Conservation (phyloP, 2,329 filamentous ascomycete species). For the Cercospora zeae-maydis region DNA sequence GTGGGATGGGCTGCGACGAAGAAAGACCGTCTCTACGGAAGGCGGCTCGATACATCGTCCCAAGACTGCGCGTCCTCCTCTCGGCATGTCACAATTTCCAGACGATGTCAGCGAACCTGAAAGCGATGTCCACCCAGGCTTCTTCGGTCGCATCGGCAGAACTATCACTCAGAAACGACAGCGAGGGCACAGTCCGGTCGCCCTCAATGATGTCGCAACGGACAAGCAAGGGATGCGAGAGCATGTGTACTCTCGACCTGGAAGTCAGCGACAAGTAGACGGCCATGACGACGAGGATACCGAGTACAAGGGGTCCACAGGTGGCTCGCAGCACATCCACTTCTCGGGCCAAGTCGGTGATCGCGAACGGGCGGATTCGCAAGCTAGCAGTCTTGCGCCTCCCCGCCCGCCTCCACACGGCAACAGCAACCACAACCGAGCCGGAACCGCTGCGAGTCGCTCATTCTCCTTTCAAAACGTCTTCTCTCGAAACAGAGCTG, state of each 20-base stretch:
- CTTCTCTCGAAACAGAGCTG: slow-evolving; percentile 57
- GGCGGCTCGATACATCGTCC: slow-evolving; percentile 42
- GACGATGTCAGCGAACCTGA: slow-evolving; percentile 48
- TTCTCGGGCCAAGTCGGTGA: slow-evolving; percentile 42
- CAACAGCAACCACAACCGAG: neutral
- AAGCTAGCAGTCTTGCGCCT: slow-evolving; percentile 47
- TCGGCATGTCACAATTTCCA: slow-evolving; percentile 85
- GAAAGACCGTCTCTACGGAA: slow-evolving; percentile 52
- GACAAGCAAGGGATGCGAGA: slow-evolving; percentile 34
- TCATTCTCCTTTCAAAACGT: slow-evolving; percentile 93
- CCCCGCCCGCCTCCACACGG: slow-evolving; percentile 57
- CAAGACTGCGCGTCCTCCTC: slow-evolving; percentile 64
- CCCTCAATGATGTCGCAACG: slow-evolving; percentile 37
- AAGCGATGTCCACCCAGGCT: slow-evolving; percentile 47
- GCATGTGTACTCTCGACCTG: slow-evolving; percentile 52
- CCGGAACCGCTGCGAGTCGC: slow-evolving; percentile 55
- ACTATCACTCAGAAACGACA: slow-evolving; percentile 22
- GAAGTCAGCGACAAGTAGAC: slow-evolving; percentile 41
- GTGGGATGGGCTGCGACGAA: slow-evolving; percentile 84
- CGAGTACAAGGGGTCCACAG: slow-evolving; percentile 42
- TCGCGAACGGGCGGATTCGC: slow-evolving; percentile 42
- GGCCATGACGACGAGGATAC: slow-evolving; percentile 52
- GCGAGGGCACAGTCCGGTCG: slow-evolving; percentile 32
- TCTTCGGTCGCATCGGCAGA: slow-evolving; percentile 39
- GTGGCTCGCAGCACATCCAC: slow-evolving; percentile 46